These are phyloP conservation scores for Aechmea fasciata DNA, from an alignment of 176 grass and related monocot species.

Conservation along the genomic window DNA sequence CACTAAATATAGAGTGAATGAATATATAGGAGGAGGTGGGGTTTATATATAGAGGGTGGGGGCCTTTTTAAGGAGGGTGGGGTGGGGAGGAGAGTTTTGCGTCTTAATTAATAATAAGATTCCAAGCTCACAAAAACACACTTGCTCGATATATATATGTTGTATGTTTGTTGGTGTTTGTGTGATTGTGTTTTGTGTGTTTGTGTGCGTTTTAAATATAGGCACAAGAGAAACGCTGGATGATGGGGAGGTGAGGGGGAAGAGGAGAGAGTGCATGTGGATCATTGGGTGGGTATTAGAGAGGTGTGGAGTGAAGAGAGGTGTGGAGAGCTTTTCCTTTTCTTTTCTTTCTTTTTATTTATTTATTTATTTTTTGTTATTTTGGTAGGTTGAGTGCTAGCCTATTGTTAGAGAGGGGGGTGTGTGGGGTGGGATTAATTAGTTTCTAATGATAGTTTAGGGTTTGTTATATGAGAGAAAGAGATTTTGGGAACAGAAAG, in stretches of 20 bases:
- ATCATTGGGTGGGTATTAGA: slow-evolving; percentile 11
- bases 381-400: background rate
- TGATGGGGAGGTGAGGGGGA: background rate
- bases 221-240: slow-evolving; percentile 8
- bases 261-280: background rate
- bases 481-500: background rate
- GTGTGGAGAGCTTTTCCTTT: background rate
- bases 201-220: background rate
- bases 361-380: background rate
- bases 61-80: no score
- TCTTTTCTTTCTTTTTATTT: no score
- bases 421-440: background rate
- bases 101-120: no score
- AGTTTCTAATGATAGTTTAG: background rate
- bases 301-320: slow-evolving; percentile 17
- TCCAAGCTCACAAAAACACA: no score
- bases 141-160: no score
- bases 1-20: background rate
- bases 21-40: background rate
- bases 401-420: background rate
- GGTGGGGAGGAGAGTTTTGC: no score
- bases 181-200: no score
- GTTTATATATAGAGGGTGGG: background rate
- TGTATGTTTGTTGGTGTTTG: no score
- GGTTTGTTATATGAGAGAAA: background rate